A percentile compares a stretch with the other conserved stretches of the same genome.
Evolutionary conservation across 1,139 yeast genomes (phyloP).

Genomic region (Kurtzmaniella quercitrusa): DNA sequence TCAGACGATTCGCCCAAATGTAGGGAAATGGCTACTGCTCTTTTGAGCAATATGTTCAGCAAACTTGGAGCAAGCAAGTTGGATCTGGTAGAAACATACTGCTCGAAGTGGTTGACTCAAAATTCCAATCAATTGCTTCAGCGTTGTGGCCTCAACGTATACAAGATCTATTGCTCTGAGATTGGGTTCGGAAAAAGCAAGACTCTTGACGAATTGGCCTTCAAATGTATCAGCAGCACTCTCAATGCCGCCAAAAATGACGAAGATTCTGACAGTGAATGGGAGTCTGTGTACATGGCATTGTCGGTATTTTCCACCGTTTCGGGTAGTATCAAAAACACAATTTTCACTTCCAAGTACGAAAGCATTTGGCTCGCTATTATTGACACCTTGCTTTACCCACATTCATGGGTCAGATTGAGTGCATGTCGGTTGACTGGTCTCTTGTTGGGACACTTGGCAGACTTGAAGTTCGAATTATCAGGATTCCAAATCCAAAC

Average conservation of each 20-base stretch:
- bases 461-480: conserved; percentile 27
- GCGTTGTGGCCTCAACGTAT: conserved; percentile 75
- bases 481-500: conserved; percentile 50
- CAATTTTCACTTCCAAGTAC: conserved; percentile 26
- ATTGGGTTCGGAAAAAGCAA: conserved; percentile 40
- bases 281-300: conserved; percentile 77
- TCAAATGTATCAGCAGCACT: conserved; percentile 32
- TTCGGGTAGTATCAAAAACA: conserved; percentile 24
- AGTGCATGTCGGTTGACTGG: conserved; percentile 62
- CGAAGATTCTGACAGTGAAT: conserved; percentile 38
- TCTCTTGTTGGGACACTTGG: conserved; percentile 40
- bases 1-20: conserved; percentile 80
- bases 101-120: conserved; percentile 66
- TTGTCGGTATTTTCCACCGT: conserved; percentile 50
- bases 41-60: conserved; percentile 54
- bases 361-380: conserved; percentile 49
- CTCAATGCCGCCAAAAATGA: conserved; percentile 29
- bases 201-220: conserved; percentile 36
- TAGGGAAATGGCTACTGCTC: conserved; percentile 75
- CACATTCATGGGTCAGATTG: conserved; percentile 90
- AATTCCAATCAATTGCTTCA: conserved; percentile 49
- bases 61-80: conserved; percentile 41
- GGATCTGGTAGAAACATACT: conserved; percentile 51
- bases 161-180: conserved; percentile 56
- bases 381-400: conserved; percentile 61